Evolutionary conservation across 2,329 filamentous ascomycete genomes (phyloP).

Genomic region (Penicillium sclerotigenum): DNA sequence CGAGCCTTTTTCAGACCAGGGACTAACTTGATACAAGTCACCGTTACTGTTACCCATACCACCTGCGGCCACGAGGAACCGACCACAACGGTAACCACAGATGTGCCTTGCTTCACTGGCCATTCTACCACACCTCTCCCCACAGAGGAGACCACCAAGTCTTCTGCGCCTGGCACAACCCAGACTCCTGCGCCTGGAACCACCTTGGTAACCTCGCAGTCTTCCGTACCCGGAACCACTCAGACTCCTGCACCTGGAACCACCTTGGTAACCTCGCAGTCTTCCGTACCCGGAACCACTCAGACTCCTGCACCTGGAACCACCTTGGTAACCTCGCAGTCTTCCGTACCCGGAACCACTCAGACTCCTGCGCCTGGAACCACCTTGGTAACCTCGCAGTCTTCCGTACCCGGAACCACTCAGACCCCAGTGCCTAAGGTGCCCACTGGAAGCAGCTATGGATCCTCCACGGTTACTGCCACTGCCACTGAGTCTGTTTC

Average conservation of each 20-base stretch:
- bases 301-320: no score
- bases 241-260: neutral
- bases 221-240: neutral
- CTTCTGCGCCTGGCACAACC: neutral
- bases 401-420: neutral
- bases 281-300: neutral
- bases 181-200: no score
- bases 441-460: neutral
- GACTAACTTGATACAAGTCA: slow-evolving; percentile 4
- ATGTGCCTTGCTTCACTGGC: neutral
- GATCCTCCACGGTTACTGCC: neutral
- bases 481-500: neutral
- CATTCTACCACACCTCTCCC: neutral
- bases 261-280: neutral
- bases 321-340: neutral
- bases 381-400: neutral
- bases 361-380: neutral
- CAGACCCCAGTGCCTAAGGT: neutral
- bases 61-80: slow-evolving; percentile 8
- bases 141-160: neutral
- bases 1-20: neutral
- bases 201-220: neutral
- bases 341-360: neutral
- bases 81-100: slow-evolving; percentile 1
- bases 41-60: slow-evolving; percentile 27